phyloP scores from a whole-genome alignment of 2,329 filamentous ascomycete genomes.

The Colletotrichum liriopes region DNA sequence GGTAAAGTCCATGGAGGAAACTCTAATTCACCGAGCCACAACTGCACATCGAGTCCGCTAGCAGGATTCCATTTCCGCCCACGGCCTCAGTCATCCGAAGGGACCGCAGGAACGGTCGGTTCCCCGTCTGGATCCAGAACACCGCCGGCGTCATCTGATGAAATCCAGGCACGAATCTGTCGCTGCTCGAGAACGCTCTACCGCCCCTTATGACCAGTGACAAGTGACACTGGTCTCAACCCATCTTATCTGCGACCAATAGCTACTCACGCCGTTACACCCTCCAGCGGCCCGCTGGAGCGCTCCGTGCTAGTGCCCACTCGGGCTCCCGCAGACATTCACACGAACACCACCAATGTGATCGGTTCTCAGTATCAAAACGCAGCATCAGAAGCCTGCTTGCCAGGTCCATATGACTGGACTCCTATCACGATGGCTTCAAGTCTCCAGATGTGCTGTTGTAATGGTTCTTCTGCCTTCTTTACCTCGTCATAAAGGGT shows the following conservation, averaged over 20 bases:
- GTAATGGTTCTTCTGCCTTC: neutral
- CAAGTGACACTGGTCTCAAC: conserved; percentile 35
- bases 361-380: neutral
- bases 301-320: conserved; percentile 24
- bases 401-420: neutral
- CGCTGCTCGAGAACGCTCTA: neutral
- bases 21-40: neutral
- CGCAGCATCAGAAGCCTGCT: neutral
- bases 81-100: neutral
- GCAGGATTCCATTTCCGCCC: neutral
- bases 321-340: neutral
- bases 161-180: neutral
- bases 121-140: neutral
- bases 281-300: conserved; percentile 31
- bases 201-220: conserved; percentile 5
- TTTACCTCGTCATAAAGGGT: neutral
- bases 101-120: neutral
- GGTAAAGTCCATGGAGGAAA: neutral
- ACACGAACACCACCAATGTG: conserved; percentile 10
- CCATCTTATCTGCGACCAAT: conserved; percentile 29
- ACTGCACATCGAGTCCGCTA: neutral
- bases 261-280: conserved; percentile 21
- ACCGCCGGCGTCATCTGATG: conserved; percentile 13
- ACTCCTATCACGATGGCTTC: neutral
- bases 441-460: no score